Conservation (phyloP, 2,329 filamentous ascomycete species). For the Sarocladiaceae sp. region DNA sequence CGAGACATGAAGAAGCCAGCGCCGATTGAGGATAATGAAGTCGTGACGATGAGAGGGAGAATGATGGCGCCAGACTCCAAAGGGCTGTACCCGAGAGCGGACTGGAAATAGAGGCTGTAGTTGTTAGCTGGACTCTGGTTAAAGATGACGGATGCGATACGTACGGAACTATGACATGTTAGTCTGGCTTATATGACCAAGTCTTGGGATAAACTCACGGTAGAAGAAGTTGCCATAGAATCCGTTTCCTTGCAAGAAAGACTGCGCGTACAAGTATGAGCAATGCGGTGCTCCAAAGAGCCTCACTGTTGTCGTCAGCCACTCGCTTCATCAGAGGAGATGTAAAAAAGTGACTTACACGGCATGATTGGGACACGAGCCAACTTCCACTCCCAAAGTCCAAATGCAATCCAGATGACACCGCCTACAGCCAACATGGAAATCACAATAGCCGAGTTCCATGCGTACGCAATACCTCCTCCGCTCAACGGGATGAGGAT, state of each 20-base stretch:
- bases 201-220: slow-evolving; percentile 11
- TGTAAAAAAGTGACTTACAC: neutral
- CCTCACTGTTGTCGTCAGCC: slow-evolving; percentile 10
- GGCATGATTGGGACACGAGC: slow-evolving; percentile 22
- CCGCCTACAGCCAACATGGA: slow-evolving; percentile 16
- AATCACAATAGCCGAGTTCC: slow-evolving; percentile 21
- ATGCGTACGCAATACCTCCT: slow-evolving; percentile 20
- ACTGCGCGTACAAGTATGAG: slow-evolving; percentile 16
- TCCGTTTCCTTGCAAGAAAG: slow-evolving; percentile 20
- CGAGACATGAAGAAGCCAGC: slow-evolving; percentile 25
- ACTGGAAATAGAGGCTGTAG: slow-evolving; percentile 24
- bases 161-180: neutral
- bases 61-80: slow-evolving; percentile 24
- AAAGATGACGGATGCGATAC: neutral
- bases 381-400: slow-evolving; percentile 22
- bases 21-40: slow-evolving; percentile 21
- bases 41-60: slow-evolving; percentile 21
- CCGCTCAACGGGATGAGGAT: slow-evolving; percentile 21
- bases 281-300: slow-evolving; percentile 18
- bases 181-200: neutral
- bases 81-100: slow-evolving; percentile 19
- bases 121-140: neutral
- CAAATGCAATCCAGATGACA: slow-evolving; percentile 17
- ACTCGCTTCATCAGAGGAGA: neutral
- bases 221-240: slow-evolving; percentile 26